Conservation (phyloP, 2,329 filamentous ascomycete species). For the Alternaria triticina region DNA sequence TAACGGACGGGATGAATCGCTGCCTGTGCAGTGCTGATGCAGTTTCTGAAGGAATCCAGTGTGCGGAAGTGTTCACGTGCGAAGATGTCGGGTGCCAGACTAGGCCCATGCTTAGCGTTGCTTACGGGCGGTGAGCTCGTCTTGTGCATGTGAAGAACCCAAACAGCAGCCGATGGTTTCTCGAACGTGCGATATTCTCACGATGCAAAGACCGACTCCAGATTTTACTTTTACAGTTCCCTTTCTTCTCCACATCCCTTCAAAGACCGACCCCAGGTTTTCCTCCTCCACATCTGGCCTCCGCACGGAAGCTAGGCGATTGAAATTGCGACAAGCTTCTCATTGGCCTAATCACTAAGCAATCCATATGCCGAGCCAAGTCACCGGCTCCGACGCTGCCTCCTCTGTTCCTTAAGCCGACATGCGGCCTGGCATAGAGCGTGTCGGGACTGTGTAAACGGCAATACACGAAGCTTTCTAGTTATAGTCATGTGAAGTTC, state of each 20-base stretch:
- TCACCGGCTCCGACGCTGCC: background rate
- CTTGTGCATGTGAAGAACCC: slow-evolving; percentile 2
- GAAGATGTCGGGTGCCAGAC: background rate
- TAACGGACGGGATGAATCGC: background rate
- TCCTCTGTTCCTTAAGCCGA: background rate
- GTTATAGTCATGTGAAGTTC: background rate
- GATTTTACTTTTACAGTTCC: background rate
- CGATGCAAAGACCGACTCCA: slow-evolving; percentile 13
- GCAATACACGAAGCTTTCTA: background rate
- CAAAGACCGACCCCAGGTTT: slow-evolving; percentile 33
- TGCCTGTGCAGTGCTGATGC: background rate
- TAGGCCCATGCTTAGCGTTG: background rate
- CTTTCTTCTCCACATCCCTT: slow-evolving; percentile 3
- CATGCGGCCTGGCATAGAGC: background rate
- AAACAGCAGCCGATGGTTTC: background rate
- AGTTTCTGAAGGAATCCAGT: background rate
- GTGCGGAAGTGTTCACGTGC: background rate
- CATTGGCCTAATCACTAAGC: background rate
- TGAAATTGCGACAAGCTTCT: background rate
- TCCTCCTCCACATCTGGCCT: slow-evolving; percentile 4
- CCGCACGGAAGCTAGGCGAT: background rate
- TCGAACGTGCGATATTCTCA: background rate
- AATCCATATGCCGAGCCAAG: slow-evolving; percentile 2
- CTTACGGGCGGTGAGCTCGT: background rate
- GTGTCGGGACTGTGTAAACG: background rate